These are phyloP conservation scores for Bipolaris victoriae DNA, from an alignment of 2,329 filamentous ascomycete species.

Conservation along the genomic window DNA sequence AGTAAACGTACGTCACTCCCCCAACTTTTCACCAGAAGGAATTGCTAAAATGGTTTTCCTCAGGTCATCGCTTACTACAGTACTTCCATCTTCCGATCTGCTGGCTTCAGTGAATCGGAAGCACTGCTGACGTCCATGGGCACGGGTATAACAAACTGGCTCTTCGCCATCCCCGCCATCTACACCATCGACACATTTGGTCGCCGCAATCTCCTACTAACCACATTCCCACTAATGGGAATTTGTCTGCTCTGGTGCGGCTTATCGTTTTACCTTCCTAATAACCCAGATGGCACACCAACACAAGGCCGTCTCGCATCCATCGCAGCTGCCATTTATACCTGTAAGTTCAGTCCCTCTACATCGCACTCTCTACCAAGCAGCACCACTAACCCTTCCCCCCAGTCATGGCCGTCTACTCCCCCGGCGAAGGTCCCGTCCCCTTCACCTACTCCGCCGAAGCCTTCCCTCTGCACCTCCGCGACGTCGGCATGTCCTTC, in stretches of 20 bases:
- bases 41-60: neutral
- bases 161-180: constrained; percentile 53
- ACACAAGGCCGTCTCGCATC: constrained; percentile 36
- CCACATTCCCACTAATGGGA: constrained; percentile 57
- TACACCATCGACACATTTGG: constrained; percentile 56
- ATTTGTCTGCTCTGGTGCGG: constrained; percentile 45
- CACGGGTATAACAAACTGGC: constrained; percentile 54
- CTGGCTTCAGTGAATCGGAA: constrained; percentile 43
- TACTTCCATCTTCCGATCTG: constrained; percentile 40
- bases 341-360: constrained; percentile 1
- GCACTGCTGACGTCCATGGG: constrained; percentile 52
- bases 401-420: constrained; percentile 54
- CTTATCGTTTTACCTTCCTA: constrained; percentile 37
- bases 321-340: constrained; percentile 38
- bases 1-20: constrained; percentile 18
- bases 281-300: constrained; percentile 14
- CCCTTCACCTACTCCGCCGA: constrained; percentile 52
- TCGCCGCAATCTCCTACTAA: constrained; percentile 52
- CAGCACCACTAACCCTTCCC: neutral
- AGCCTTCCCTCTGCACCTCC: constrained; percentile 53
- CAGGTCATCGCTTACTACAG: constrained; percentile 38
- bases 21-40: rapidly evolving
- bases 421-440: constrained; percentile 39
- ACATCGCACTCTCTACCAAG: neutral
- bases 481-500: constrained; percentile 51